Evolutionary conservation across 73 alveolate species (phyloP).

Genomic region (Symbiodinium natans): DNA sequence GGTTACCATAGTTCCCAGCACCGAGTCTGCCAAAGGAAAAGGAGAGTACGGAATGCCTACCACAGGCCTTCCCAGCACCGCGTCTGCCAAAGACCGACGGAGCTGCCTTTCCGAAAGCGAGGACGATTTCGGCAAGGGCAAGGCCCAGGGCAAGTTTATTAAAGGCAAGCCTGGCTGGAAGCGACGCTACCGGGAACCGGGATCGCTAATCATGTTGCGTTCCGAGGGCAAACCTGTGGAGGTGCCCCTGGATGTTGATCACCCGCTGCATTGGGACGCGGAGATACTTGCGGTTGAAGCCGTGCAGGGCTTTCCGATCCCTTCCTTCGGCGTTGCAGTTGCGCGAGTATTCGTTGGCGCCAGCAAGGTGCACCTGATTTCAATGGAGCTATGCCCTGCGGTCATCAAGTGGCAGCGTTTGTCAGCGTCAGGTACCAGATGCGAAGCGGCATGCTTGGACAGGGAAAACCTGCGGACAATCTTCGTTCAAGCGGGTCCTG

Average conservation of each 20-base stretch:
- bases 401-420: constrained; percentile 10
- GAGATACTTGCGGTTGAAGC: neutral
- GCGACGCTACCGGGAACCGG: neutral
- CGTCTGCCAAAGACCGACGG: neutral
- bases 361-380: neutral
- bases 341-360: neutral
- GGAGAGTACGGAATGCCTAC: neutral
- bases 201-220: neutral
- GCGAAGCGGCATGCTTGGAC: constrained; percentile 29
- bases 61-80: neutral
- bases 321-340: constrained; percentile 29
- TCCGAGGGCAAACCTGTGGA: neutral
- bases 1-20: too few relatives aligned
- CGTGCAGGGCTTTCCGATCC: constrained; percentile 50
- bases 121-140: neutral
- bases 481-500: neutral
- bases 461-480: neutral
- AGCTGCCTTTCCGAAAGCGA: neutral
- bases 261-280: neutral
- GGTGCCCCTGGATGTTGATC: neutral
- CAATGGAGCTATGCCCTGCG: constrained; percentile 36
- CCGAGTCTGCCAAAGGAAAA: too few relatives aligned
- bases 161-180: neutral
- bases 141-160: neutral
- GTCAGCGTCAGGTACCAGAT: neutral